These are phyloP conservation scores for Trichoderma cornu-damae DNA, from an alignment of 2,329 filamentous ascomycete genomes.

Conservation along the genomic window DNA sequence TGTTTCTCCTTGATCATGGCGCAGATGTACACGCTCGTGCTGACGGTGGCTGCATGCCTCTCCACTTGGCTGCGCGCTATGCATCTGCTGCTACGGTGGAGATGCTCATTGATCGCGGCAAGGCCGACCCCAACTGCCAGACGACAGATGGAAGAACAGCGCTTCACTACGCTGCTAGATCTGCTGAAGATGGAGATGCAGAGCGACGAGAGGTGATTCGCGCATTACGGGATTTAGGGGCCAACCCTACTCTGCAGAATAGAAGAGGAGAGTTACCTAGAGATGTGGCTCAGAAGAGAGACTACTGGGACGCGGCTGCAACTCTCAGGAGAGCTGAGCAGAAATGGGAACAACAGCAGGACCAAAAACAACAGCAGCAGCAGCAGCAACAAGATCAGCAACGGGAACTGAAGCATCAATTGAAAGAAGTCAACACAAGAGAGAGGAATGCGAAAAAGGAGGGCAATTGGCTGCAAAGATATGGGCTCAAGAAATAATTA, in stretches of 20 bases:
- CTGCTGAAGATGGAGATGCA: constrained; percentile 29
- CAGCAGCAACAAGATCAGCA: not conserved
- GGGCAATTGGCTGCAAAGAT: constrained; percentile 7
- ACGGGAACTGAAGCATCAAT: not conserved
- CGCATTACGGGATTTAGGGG: constrained; percentile 28
- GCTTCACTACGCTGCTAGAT: constrained; percentile 32
- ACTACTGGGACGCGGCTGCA: constrained; percentile 31
- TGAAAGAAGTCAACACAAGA: not conserved
- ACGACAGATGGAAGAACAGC: constrained; percentile 30
- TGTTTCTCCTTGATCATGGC: constrained; percentile 30
- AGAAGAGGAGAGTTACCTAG: constrained; percentile 27
- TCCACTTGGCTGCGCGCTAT: constrained; percentile 31
- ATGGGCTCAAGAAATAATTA: constrained; percentile 2
- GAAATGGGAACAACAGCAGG: constrained; percentile 32
- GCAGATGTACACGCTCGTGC: constrained; percentile 27
- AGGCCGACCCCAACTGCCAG: constrained; percentile 28
- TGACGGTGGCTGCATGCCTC: constrained; percentile 29
- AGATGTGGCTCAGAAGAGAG: constrained; percentile 31
- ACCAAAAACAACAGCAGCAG: constrained; percentile 14
- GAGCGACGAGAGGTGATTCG: constrained; percentile 30
- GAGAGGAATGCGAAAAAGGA: constrained; percentile 10
- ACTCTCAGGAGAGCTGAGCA: constrained; percentile 33
- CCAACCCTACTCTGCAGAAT: constrained; percentile 29
- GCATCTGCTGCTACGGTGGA: constrained; percentile 30
- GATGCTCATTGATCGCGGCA: constrained; percentile 29